Base-by-base conservation (phyloP, 2,329 filamentous ascomycete genomes). In the Botryotinia calthae region DNA sequence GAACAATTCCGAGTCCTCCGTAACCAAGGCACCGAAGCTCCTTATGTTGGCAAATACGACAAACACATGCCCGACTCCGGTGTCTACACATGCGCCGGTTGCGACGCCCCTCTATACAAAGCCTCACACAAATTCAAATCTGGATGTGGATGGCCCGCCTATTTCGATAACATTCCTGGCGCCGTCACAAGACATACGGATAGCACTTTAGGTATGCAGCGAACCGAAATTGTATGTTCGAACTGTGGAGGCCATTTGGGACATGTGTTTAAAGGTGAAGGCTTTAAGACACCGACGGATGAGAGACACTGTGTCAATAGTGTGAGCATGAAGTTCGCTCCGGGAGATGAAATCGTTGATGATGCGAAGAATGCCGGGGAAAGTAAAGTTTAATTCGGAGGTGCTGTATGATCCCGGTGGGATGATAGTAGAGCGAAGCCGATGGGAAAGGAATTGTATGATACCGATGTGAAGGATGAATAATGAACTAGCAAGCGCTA, bases 301-400 rank as follows among this genome's bases (percentile, higher is more conserved):
- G 96, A 99, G 88, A 88, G 96, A 75, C 96, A 99, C 84, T 99
- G 96, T 81, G 96, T 99, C 73, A 99, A 98, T 81, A 96, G 93
- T 80, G 84, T 98, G 70, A 97, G 93, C 81, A 85, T 98, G 83
- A 96, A 90, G 78, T 98, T 99, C 81, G 87, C 85, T 2, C 85
- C 86, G 1, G 86, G 93, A 66, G 91, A 93, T 75, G 87, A 88
- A 78, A 83, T 85, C 51, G 84, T 82, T 68, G 77, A 77, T 16
- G 82, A 82, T 48, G 82, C 72, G 62, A 82, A 82, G 44, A 83
- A 79, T 72, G 84, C 84, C 8, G 58, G 25, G 9, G 51, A 73
- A n/a, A 71, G 72, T 25, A 73, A 73, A 59, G 70, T 54, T 31
- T 72, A 4, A 74, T 42, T 16, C 14, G 25, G 48, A 28, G 14